These are phyloP conservation scores for Paralagenidium karlingii DNA, from an alignment of 352 stramenopile species.

Conservation along the genomic window DNA sequence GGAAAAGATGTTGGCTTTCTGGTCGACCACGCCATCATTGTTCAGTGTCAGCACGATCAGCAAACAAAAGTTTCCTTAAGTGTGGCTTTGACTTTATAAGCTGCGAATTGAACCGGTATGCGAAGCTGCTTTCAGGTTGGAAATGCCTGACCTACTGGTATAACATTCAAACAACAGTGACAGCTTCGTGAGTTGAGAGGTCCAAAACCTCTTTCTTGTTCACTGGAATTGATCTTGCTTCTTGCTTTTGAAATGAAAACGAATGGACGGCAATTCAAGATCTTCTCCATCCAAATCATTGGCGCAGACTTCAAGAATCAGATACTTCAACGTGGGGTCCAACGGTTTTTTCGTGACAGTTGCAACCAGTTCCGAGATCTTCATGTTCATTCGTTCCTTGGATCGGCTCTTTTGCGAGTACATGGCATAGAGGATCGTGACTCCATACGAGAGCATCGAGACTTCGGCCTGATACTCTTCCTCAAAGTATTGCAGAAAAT, in stretches of 20 bases:
- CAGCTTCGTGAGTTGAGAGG: no score
- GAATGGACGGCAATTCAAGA: slow-evolving; percentile 93
- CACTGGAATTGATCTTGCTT: background rate
- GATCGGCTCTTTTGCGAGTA: slow-evolving; percentile 79
- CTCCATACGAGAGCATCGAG: slow-evolving; percentile 96
- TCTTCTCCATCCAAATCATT: slow-evolving; percentile 94
- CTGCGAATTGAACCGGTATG: no score
- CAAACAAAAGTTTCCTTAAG: no score
- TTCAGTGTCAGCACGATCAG: no score
- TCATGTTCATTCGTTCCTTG: slow-evolving; percentile 95
- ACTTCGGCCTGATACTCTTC: slow-evolving; percentile 95
- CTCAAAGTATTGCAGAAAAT: slow-evolving; percentile 94
- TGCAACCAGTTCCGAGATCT: slow-evolving; percentile 90
- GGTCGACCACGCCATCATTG: no score
- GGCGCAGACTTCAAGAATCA: slow-evolving; percentile 95
- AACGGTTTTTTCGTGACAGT: slow-evolving; percentile 95
- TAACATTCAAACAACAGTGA: background rate
- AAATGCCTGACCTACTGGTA: no score
- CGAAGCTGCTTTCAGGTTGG: no score
- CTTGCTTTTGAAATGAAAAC: slow-evolving; percentile 44
- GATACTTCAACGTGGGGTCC: slow-evolving; percentile 90
- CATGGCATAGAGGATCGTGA: slow-evolving; percentile 84
- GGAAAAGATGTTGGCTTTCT: no score
- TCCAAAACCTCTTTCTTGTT: no score
- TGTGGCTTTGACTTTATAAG: no score